A percentile compares a stretch with the other conserved stretches of the same genome.
Conservation (phyloP, 2,329 filamentous ascomycete species). For the Coniochaeta ligniaria region DNA sequence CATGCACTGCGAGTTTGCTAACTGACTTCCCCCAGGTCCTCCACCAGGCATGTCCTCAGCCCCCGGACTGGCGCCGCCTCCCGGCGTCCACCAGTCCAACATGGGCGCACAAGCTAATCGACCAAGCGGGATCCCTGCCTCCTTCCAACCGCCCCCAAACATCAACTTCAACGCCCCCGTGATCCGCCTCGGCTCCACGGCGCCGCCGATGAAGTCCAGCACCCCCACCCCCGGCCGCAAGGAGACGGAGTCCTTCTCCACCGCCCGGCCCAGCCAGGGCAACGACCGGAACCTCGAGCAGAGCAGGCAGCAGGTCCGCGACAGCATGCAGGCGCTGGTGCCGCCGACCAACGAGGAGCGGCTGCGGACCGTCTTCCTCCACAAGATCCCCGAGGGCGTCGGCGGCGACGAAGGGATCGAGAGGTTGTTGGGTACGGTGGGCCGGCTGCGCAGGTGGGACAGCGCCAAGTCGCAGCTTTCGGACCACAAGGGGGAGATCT, state of each 20-base stretch:
- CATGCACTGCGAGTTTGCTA: conserved; percentile 4
- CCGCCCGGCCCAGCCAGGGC: conserved; percentile 43
- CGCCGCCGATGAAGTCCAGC: conserved; percentile 54
- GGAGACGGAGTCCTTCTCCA: conserved; percentile 35
- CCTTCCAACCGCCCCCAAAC: conserved; percentile 82
- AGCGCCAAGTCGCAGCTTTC: conserved; percentile 51
- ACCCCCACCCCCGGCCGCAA: conserved; percentile 32
- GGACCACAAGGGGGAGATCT: conserved; percentile 76
- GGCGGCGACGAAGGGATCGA: conserved; percentile 75
- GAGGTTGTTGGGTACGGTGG: conserved; percentile 68
- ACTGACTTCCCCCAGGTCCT: conserved; percentile 42
- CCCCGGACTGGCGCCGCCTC: conserved; percentile 73
- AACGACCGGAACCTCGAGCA: conserved; percentile 59
- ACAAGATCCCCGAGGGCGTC: conserved; percentile 73
- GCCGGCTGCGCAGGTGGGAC: conserved; percentile 79
- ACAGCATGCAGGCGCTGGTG: conserved; percentile 63
- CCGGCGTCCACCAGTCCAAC: conserved; percentile 70
- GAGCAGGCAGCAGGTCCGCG: conserved; percentile 58
- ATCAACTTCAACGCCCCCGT: conserved; percentile 98
- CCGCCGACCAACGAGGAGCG: conserved; percentile 89
- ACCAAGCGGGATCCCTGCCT: conserved; percentile 71
- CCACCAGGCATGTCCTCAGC: conserved; percentile 74
- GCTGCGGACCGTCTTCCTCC: conserved; percentile 82
- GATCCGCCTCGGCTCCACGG: conserved; percentile 74
- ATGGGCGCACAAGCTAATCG: conserved; percentile 64